Base-by-base conservation (phyloP, 192 early-diverging fungal genomes). In the Coemansia sp. region DNA sequence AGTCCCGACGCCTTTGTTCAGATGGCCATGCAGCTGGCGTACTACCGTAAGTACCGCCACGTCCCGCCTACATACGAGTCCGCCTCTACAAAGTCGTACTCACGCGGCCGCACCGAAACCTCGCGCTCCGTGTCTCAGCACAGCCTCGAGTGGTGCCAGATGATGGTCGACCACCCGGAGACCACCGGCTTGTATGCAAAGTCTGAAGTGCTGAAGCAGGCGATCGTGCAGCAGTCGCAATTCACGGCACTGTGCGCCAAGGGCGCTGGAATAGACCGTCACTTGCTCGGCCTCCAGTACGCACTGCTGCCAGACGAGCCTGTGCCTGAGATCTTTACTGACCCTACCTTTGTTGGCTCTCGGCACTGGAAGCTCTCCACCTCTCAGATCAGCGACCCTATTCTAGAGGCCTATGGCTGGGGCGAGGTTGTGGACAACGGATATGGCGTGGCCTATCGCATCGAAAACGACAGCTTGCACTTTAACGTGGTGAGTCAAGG, bases 21-120 rank as follows among this genome's bases (percentile, higher is more conserved):
- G 78, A 91, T 93, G 90, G 87, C 86, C 20, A 80, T 93, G 71
- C 92, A 93, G 78, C 85, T 92, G n/a, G 88, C 90, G 5, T 92
- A 85, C 78, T 89, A 89, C 82, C 86, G 90, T 61, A 72, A 89
- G 65, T 86, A 90, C 77, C 75, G 84, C 43, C 68, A 76, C n/a
- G 84, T 80, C 61, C 82, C 88, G n/a, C 80, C 88, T 22, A 90
- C 90, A 13, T 93, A 93, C 78, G 92, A 93, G 82, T 91, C 92
- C 0, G 88, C 90, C 13, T 85, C 86, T 64, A 92, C 90, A 12
- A 85, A 90, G 69, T 71, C 86, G 52, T 93, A 85, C 71, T 65
- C 85, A 42, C 89, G 87, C 75, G 92, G 92, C 22, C 88, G 92
- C 41, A 93, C 92, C 34, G 92, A 93, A 73, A 93, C 92, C 7